A percentile compares a stretch with the other conserved stretches of the same genome.
Evolutionary conservation across 1,139 yeast species (phyloP).

Genomic region (Geotrichum carabidarum): DNA sequence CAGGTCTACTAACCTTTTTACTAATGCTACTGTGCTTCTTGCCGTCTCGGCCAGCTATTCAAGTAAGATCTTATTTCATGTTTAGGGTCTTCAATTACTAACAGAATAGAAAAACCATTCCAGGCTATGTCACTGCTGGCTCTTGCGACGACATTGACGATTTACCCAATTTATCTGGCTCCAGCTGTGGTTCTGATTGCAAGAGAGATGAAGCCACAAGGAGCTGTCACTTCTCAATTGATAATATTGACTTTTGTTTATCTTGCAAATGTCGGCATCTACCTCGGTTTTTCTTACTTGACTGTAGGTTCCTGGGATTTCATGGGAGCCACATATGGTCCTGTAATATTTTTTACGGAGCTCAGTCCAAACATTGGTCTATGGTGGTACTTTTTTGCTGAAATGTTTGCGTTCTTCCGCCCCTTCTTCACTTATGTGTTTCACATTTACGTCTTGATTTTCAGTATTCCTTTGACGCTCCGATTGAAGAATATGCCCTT

Average conservation of each 20-base stretch:
- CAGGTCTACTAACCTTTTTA: slow-evolving; percentile 60
- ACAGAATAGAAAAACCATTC: slow-evolving; percentile 39
- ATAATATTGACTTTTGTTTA: slow-evolving; percentile 24
- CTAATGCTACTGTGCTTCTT: slow-evolving; percentile 53
- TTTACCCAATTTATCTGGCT: slow-evolving; percentile 49
- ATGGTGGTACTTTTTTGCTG: slow-evolving; percentile 98
- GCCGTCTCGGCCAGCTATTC: slow-evolving; percentile 44
- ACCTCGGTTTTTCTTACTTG: slow-evolving; percentile 43
- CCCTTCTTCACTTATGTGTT: slow-evolving; percentile 80
- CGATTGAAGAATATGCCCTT: slow-evolving; percentile 54
- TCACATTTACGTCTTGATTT: slow-evolving; percentile 66
- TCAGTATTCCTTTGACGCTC: slow-evolving; percentile 67
- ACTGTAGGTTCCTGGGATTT: slow-evolving; percentile 50
- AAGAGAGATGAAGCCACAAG: slow-evolving; percentile 7
- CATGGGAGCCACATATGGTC: slow-evolving; percentile 56
- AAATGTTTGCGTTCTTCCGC: slow-evolving; percentile 84
- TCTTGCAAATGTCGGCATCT: slow-evolving; percentile 29
- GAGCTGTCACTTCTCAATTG: slow-evolving; percentile 7
- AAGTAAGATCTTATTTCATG: not conserved
- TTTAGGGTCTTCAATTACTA: not conserved
- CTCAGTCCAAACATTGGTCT: slow-evolving; percentile 82
- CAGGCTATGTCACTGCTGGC: slow-evolving; percentile 54
- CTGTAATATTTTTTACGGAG: slow-evolving; percentile 57
- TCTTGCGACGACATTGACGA: slow-evolving; percentile 58
- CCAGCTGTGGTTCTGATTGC: slow-evolving; percentile 26